Evolutionary conservation across 2,329 filamentous ascomycete genomes (phyloP).

Genomic region (Colletotrichum abscissum): DNA sequence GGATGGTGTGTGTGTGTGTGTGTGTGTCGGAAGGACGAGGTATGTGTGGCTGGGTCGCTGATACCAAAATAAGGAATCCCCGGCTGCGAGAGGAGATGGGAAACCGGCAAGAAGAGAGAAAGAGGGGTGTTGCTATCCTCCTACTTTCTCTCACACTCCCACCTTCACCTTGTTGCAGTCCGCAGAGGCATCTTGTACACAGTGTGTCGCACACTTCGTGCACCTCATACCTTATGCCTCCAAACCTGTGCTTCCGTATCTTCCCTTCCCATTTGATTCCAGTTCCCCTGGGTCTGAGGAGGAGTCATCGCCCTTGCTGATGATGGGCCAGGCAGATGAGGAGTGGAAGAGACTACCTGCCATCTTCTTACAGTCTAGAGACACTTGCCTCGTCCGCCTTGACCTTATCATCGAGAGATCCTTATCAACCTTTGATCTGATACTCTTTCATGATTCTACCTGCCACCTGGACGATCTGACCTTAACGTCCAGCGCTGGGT

Average conservation of each 20-base stretch:
- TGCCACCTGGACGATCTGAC: background rate
- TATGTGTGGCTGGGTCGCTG: slow-evolving; percentile 5
- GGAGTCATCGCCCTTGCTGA: background rate
- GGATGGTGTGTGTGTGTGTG: background rate
- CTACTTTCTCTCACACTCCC: background rate
- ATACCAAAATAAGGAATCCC: slow-evolving; percentile 21
- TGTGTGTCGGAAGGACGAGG: background rate
- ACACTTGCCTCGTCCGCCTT: background rate
- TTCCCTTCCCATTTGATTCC: background rate
- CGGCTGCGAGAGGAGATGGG: background rate
- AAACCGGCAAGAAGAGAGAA: background rate
- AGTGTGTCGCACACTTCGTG: background rate
- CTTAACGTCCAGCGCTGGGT: background rate
- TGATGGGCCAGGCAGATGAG: background rate
- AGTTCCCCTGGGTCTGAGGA: background rate
- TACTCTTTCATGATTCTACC: background rate
- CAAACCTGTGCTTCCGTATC: background rate
- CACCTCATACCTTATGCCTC: too few species aligned
- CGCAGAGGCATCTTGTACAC: slow-evolving; percentile 15
- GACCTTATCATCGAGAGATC: background rate
- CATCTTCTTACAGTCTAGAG: background rate
- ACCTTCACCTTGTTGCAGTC: background rate
- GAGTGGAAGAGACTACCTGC: background rate
- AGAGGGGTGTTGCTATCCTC: background rate
- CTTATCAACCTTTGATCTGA: background rate